Evolutionary conservation across 345 rosid genomes (phyloP), one percentile per base, ranked within the genome.

Genomic region (Luvunga scandens): DNA sequence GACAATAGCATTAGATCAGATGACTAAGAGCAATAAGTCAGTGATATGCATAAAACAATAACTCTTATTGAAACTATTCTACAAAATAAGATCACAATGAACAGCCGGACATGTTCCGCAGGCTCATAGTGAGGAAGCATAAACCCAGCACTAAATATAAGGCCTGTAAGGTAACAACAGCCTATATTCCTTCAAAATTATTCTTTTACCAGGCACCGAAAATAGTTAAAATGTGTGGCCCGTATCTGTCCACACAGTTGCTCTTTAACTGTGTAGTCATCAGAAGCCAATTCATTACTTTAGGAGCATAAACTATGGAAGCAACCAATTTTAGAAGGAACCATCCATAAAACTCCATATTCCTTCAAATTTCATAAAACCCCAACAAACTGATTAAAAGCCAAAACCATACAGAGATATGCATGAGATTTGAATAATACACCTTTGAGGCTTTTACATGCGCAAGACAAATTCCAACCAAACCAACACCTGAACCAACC

Each of bases 401-500:
- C 19, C 9, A 8, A 56, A 9, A 31, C 4, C 33, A 72, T 10
- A 33, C 57, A 72, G 31, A 56, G n/a, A 21, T 18, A 73, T 10
- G 19, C 69, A 63, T 6, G 30, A 31, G 34, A 21, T n/a, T 65
- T 64, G 53, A 77, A 62, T n/a, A 77, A 36, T 77, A 81, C 80
- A 92, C 98, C 95, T 89, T 69, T 25, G 89, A 88, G 79, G 96
- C 97, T 77, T 90, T 93, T 25, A 89, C 90, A 75, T 89, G 93
- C 48, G 94, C 88, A 56, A 95, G 98, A 67, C 96, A 92, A 75
- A 93, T 80, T 79, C 98, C 97, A 67, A 91, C 90, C 86, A 92
- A 73, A 56, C 97, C 98, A 85, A 89, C 97, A 76, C 99, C 98
- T 21, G 94, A 92, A 81, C 99, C 99, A 77, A 95, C 90, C 99